A percentile compares a stretch with the other conserved stretches of the same genome.
phyloP scores from a whole-genome alignment of 192 early-diverging fungal species.

The Coemansia sp. region DNA sequence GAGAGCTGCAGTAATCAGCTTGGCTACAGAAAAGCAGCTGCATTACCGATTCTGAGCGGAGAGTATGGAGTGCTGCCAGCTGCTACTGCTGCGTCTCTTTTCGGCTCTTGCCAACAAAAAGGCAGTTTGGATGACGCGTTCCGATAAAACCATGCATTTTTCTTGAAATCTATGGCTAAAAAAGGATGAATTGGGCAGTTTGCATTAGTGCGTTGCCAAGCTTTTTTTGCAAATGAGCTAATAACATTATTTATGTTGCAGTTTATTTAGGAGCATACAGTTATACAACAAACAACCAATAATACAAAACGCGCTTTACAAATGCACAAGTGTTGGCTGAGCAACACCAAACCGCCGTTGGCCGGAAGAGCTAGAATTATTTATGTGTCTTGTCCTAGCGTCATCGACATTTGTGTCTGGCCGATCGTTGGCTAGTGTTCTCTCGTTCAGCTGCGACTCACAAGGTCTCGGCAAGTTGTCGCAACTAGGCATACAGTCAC shows the following conservation, averaged over 20 bases:
- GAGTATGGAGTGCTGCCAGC: neutral
- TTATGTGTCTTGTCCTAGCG: neutral
- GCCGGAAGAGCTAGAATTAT: neutral
- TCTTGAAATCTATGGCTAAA: too few relatives aligned
- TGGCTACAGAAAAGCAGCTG: neutral
- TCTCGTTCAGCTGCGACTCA: neutral
- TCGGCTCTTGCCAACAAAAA: neutral
- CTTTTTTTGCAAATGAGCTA: neutral
- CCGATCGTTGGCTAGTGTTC: neutral
- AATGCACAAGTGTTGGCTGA: constrained; percentile 4
- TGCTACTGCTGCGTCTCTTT: too few relatives aligned
- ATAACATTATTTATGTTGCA: neutral
- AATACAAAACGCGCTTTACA: neutral
- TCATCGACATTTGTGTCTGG: neutral
- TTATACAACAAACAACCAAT: neutral
- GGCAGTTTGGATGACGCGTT: too few relatives aligned
- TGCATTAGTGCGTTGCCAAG: too few relatives aligned
- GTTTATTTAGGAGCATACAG: neutral
- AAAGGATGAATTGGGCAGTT: too few relatives aligned
- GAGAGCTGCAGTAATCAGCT: neutral
- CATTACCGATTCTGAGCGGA: neutral
- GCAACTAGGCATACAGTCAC: too few relatives aligned
- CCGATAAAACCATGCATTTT: too few relatives aligned
- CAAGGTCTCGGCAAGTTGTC: neutral
- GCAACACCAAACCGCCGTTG: constrained; percentile 8